Conservation (phyloP, 177 flowering plant species). For the Tripterygium wilfordii region DNA sequence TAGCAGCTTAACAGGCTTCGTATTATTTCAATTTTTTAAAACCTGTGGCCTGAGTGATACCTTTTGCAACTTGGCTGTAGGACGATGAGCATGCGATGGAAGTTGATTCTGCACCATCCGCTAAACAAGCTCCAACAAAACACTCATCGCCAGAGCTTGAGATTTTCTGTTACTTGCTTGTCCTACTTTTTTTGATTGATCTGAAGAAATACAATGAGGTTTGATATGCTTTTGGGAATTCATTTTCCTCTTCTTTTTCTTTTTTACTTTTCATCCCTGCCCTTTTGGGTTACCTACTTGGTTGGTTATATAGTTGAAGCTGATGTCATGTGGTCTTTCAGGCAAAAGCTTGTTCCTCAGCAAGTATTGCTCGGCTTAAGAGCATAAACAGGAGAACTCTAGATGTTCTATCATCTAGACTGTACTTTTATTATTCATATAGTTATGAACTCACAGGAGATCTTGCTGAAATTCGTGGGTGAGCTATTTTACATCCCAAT, state of each 20-base stretch:
- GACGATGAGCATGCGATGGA: slow-evolving; percentile 90
- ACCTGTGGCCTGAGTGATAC: too few relatives aligned
- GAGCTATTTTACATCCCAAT: too few relatives aligned
- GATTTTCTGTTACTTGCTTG: slow-evolving; percentile 78
- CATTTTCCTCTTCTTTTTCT: too few relatives aligned
- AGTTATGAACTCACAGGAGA: slow-evolving; percentile 88
- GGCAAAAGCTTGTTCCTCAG: slow-evolving; percentile 90
- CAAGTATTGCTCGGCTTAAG: slow-evolving; percentile 76
- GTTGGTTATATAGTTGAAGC: too few relatives aligned
- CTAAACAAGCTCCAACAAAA: slow-evolving; percentile 42
- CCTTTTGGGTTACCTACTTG: too few relatives aligned
- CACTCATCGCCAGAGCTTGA: slow-evolving; percentile 81
- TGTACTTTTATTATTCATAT: slow-evolving; percentile 80
- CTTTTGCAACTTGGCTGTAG: too few relatives aligned
- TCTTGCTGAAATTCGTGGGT: slow-evolving; percentile 97
- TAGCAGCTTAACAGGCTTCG: too few relatives aligned
- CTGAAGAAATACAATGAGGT: slow-evolving; percentile 82
- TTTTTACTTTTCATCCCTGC: too few relatives aligned
- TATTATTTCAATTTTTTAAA: too few relatives aligned
- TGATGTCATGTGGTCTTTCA: slow-evolving; percentile 25
- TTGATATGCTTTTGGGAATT: too few relatives aligned
- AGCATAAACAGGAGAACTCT: slow-evolving; percentile 74
- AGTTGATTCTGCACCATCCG: slow-evolving; percentile 76
- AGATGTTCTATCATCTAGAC: slow-evolving; percentile 85
- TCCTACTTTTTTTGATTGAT: slow-evolving; percentile 81